These are phyloP conservation scores for Neofusicoccum sp. DNA, from an alignment of 2,329 filamentous ascomycete species.

Conservation along the genomic window DNA sequence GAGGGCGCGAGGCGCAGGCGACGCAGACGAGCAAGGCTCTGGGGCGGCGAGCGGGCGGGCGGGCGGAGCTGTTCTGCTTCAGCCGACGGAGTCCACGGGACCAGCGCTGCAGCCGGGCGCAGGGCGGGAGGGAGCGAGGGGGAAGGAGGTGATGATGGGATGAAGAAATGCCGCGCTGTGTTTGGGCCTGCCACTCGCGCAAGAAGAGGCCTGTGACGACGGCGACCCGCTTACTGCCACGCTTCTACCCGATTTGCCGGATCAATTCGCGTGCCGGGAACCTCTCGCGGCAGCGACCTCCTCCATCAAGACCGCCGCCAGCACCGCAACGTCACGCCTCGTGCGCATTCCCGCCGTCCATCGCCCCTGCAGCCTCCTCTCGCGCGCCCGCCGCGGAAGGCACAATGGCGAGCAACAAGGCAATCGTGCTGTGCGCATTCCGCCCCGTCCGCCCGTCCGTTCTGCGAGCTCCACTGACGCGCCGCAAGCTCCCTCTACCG, in stretches of 20 bases:
- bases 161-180: constrained; percentile 17
- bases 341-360: constrained; percentile 33
- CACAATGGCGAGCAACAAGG: constrained; percentile 45
- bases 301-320: constrained; percentile 24
- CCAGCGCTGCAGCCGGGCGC: constrained; percentile 6
- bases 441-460: constrained; percentile 23
- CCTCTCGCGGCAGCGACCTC: constrained; percentile 29
- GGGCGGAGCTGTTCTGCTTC: not conserved
- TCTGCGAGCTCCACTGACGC: constrained; percentile 32
- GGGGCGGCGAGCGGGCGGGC: not conserved
- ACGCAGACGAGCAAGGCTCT: not conserved
- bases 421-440: constrained; percentile 37
- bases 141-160: constrained; percentile 20
- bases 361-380: constrained; percentile 15
- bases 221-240: constrained; percentile 17
- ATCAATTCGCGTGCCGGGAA: constrained; percentile 26
- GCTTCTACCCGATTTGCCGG: not conserved
- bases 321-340: constrained; percentile 26
- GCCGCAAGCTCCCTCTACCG: constrained; percentile 73
- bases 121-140: constrained; percentile 7
- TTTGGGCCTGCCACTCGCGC: constrained; percentile 15
- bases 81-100: not conserved
- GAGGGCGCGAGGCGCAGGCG: not conserved
- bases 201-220: constrained; percentile 14
- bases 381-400: constrained; percentile 20